These are phyloP conservation scores for Domatiomyces globalis DNA, from an alignment of 2,329 filamentous ascomycete genomes.

Conservation along the genomic window DNA sequence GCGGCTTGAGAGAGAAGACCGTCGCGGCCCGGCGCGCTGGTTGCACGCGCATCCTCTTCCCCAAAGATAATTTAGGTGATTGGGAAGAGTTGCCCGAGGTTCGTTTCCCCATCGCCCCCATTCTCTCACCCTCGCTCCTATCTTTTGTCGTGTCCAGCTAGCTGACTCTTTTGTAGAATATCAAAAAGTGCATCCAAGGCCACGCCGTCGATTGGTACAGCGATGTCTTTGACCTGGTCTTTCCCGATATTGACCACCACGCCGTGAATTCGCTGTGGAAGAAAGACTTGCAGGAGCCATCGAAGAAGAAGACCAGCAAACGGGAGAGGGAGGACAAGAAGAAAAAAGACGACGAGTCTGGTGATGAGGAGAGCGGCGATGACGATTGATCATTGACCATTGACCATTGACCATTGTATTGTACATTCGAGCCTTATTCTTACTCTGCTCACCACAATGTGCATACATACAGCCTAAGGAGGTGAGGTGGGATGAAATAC, in stretches of 20 bases:
- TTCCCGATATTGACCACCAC: conserved; percentile 62
- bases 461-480: too few relatives aligned
- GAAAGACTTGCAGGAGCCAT: conserved; percentile 40
- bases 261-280: conserved; percentile 61
- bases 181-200: conserved; percentile 90
- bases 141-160: not conserved
- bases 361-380: conserved; percentile 4
- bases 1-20: conserved; percentile 89
- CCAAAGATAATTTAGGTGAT: conserved; percentile 86
- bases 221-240: conserved; percentile 84
- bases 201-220: conserved; percentile 85
- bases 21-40: conserved; percentile 86
- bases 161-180: conserved; percentile 78
- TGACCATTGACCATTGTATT: not conserved
- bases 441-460: too few relatives aligned
- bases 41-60: conserved; percentile 87
- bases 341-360: conserved; percentile 8
- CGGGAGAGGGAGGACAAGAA: conserved; percentile 35
- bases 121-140: conserved; percentile 4
- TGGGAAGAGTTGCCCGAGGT: conserved; percentile 96
- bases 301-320: conserved; percentile 52
- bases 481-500: too few relatives aligned
- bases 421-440: not conserved
- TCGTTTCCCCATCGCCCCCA: conserved; percentile 30
- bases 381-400: not conserved